Evolutionary conservation across 1,284 basidiomycete genomes (phyloP), one percentile per base, ranked within the genome.

Genomic region (Naganishia albida): DNA sequence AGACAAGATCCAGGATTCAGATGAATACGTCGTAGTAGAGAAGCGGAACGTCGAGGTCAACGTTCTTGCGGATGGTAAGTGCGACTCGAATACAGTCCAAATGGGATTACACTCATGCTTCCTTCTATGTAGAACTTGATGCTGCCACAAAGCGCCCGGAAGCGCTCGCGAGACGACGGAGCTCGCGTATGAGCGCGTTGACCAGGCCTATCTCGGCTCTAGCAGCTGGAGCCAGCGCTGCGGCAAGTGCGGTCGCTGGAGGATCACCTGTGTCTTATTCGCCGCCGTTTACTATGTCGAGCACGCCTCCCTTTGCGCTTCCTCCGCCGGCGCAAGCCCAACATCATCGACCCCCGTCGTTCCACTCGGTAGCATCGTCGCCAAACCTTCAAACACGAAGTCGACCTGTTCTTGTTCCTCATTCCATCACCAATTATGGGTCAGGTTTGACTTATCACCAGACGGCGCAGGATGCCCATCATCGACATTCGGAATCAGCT

Each of bases 21-120:
- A 60, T 28, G 83, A 84, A 57, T 85, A 84, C 70, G 83, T 84
- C 4, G 80, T 85, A 40, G 81, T 85, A 15, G 83, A 85, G 73
- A 85, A 84, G 74, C 75, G 81, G 39, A 82, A 81, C 2, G 82
- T 84, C 13, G 83, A 85, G 72, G 81, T 84, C 69, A 84, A 84
- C 64, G 81, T 81, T 10, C 72, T 84, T 13, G 83, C 83, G 4
- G 83, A 84, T 71, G 83, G 80, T 81, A 64, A 72, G 78, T 39
- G 2, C n/a, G 12, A 53, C 20, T 38, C n/a, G 34, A 16, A 13
- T 3, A 12, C 16, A n/a, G 23, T 39, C 26, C 28, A n/a, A n/a
- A n/a, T n/a, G 0, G 15, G 51, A 28, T 18, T 26, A 28, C 34
- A 30, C 18, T 53, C 46, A 12, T 62, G 13, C 50, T 53, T 30